Evolutionary conservation across 2,329 filamentous ascomycete genomes (phyloP).

Genomic region (Neoascochyta sp.): DNA sequence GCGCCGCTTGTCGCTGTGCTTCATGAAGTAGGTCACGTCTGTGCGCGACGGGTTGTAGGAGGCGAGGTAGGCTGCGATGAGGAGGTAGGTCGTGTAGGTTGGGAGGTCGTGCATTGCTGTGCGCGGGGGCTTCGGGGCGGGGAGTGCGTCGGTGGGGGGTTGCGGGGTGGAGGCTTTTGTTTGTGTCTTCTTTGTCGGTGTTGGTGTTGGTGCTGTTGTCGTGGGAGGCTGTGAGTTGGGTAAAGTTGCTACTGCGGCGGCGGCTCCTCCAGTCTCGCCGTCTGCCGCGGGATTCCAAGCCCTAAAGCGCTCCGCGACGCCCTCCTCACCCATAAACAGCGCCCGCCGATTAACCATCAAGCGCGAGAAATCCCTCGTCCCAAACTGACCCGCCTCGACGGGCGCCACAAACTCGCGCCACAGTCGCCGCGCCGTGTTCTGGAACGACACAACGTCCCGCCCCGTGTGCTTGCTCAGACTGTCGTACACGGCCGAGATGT

Average conservation of each 20-base stretch:
- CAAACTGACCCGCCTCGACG: slow-evolving; percentile 67
- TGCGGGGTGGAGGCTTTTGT: no score
- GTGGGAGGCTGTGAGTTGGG: slow-evolving; percentile 1
- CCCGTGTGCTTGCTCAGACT: slow-evolving; percentile 76
- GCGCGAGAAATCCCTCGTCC: slow-evolving; percentile 76
- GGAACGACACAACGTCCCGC: slow-evolving; percentile 72
- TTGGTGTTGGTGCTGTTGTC: slow-evolving; percentile 4
- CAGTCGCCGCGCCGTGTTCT: slow-evolving; percentile 64
- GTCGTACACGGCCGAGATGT: slow-evolving; percentile 82
- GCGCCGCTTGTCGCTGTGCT: slow-evolving; percentile 54
- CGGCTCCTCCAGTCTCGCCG: no score
- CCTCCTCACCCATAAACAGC: slow-evolving; percentile 69
- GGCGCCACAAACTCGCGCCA: slow-evolving; percentile 85
- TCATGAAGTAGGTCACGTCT: slow-evolving; percentile 73
- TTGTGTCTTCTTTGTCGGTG: slow-evolving; percentile 16
- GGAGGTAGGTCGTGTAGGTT: slow-evolving; percentile 67
- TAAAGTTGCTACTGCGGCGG: slow-evolving; percentile 47
- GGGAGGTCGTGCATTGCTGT: slow-evolving; percentile 60
- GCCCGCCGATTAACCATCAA: slow-evolving; percentile 68
- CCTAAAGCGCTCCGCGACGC: slow-evolving; percentile 64
- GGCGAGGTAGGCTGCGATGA: slow-evolving; percentile 75
- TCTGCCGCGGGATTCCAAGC: no score
- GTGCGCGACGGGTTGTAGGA: slow-evolving; percentile 75
- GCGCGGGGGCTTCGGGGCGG: no score
- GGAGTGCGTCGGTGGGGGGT: no score